These are phyloP conservation scores for Candida sp. DNA, from an alignment of 1,139 yeast species.

Conservation along the genomic window DNA sequence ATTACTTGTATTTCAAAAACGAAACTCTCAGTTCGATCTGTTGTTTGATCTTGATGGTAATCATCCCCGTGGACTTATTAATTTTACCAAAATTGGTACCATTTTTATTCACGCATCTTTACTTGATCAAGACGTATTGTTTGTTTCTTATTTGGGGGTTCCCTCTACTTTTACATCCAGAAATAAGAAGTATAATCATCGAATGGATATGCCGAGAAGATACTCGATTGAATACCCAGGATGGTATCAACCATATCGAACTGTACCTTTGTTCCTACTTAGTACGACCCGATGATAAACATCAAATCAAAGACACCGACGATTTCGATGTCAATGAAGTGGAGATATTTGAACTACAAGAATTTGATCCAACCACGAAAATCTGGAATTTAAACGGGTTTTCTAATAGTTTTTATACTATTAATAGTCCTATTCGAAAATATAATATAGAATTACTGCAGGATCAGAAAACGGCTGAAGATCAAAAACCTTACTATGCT, in stretches of 20 bases:
- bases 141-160: slow-evolving; percentile 51
- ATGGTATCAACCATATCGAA: slow-evolving; percentile 46
- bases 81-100: slow-evolving; percentile 31
- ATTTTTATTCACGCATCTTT: slow-evolving; percentile 17
- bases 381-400: slow-evolving; percentile 64
- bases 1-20: slow-evolving; percentile 64
- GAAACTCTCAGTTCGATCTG: slow-evolving; percentile 60
- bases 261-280: slow-evolving; percentile 27
- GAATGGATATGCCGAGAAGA: slow-evolving; percentile 55
- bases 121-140: slow-evolving; percentile 29
- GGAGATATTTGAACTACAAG: slow-evolving; percentile 73
- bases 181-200: slow-evolving; percentile 40
- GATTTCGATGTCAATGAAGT: slow-evolving; percentile 32
- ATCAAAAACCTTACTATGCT: slow-evolving; percentile 2
- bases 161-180: slow-evolving; percentile 53
- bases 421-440: slow-evolving; percentile 27
- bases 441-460: slow-evolving; percentile 8
- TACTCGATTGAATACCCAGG: slow-evolving; percentile 49
- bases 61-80: slow-evolving; percentile 23
- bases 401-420: slow-evolving; percentile 51
- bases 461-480: slow-evolving; percentile 8
- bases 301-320: slow-evolving; percentile 4
- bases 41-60: slow-evolving; percentile 31
- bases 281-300: slow-evolving; percentile 8
- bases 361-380: slow-evolving; percentile 42